These are phyloP conservation scores for Podosphaera leucotricha DNA, from an alignment of 2,329 filamentous ascomycete genomes.

Conservation along the genomic window DNA sequence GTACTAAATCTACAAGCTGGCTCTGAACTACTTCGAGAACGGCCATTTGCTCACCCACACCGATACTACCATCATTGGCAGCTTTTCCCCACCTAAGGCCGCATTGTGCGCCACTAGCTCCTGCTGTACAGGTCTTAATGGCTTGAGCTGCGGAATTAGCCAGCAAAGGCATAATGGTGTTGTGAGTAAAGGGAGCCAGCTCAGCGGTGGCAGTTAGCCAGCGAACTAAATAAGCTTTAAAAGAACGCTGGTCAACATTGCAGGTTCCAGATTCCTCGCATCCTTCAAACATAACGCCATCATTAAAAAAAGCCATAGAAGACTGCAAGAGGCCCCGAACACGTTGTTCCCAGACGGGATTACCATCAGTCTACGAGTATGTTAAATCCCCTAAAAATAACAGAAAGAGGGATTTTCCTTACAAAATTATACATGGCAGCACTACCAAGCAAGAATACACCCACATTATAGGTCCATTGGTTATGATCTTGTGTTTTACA, in stretches of 20 bases:
- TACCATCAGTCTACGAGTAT: conserved; percentile 21
- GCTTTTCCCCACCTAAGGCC: conserved; percentile 32
- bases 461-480: conserved; percentile 49
- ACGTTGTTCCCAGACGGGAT: conserved; percentile 31
- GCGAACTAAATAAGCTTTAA: conserved; percentile 37
- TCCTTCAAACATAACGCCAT: conserved; percentile 38
- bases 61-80: conserved; percentile 31
- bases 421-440: conserved; percentile 40
- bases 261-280: conserved; percentile 39
- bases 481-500: conserved; percentile 34
- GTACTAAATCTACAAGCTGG: conserved; percentile 27
- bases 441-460: conserved; percentile 38
- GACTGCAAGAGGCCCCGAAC: conserved; percentile 32
- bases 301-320: conserved; percentile 29
- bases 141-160: conserved; percentile 33
- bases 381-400: not conserved
- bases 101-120: conserved; percentile 30
- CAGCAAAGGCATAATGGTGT: conserved; percentile 27
- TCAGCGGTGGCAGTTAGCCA: conserved; percentile 34
- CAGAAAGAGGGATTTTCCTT: not conserved
- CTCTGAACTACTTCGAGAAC: conserved; percentile 29
- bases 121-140: conserved; percentile 37
- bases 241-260: conserved; percentile 36
- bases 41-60: conserved; percentile 29
- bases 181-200: conserved; percentile 30